Evolutionary conservation across 108 stramenopile species (phyloP).

Genomic region (Cylindrotheca closterium): DNA sequence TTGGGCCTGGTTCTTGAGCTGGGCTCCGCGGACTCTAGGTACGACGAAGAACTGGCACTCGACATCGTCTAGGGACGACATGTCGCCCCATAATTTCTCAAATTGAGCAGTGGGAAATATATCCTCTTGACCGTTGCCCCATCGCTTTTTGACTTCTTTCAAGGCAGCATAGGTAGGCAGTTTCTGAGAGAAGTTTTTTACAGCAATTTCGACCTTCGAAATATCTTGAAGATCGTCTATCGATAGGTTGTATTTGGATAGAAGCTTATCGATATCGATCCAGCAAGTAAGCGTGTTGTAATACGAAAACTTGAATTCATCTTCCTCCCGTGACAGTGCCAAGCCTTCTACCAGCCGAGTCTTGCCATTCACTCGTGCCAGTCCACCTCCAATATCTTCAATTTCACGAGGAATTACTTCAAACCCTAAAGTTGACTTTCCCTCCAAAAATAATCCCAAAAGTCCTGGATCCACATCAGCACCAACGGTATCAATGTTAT

Average conservation of each 20-base stretch:
- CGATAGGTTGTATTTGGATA: conserved; percentile 36
- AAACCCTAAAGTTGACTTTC: conserved; percentile 37
- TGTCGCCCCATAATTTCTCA: conserved; percentile 65
- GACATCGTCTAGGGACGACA: conserved; percentile 47
- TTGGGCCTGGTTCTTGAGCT: conserved; percentile 55
- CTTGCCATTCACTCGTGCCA: conserved; percentile 51
- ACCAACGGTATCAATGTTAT: conserved; percentile 68
- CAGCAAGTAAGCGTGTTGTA: conserved; percentile 66
- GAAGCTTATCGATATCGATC: conserved; percentile 53
- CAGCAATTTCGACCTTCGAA: conserved; percentile 33
- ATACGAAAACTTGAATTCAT: conserved; percentile 57
- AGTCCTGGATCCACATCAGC: conserved; percentile 55
- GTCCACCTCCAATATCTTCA: conserved; percentile 59
- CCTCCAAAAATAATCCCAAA: conserved; percentile 45
- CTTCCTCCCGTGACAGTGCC: conserved; percentile 52
- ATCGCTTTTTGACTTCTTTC: conserved; percentile 63
- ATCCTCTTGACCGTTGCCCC: conserved; percentile 65
- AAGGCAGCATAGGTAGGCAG: conserved; percentile 59
- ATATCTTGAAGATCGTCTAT: conserved; percentile 31
- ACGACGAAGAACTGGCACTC: conserved; percentile 58
- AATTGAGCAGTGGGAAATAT: conserved; percentile 57
- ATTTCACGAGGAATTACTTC: conserved; percentile 64
- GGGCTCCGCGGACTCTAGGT: conserved; percentile 45
- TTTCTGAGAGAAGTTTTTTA: conserved; percentile 39
- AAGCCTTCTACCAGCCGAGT: conserved; percentile 54